Percentiles rank a stretch among this genome's conserved stretches.
Evolutionary conservation across 2,329 filamentous ascomycete species (phyloP).

Genomic region (Diaporthe capsici): DNA sequence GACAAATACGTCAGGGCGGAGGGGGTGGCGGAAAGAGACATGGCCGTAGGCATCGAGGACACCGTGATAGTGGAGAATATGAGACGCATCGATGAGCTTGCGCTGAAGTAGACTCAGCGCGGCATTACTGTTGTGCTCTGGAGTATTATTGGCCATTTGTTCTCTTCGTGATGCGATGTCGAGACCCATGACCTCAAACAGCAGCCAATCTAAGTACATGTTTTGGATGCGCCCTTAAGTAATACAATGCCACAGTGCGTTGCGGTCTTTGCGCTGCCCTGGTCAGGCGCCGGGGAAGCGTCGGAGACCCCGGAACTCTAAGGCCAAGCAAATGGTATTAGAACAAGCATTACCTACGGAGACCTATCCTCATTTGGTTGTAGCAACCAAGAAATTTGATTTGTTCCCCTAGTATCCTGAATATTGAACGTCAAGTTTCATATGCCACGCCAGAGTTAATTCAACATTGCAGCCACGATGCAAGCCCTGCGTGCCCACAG

Average conservation of each 20-base stretch:
- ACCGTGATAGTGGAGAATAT: too few species aligned
- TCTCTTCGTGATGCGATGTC: not conserved
- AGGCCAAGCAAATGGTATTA: not conserved
- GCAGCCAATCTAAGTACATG: not conserved
- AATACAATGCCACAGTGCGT: not conserved
- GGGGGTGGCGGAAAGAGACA: too few species aligned
- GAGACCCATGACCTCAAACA: not conserved
- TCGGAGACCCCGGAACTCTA: not conserved
- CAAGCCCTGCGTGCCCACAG: slow-evolving; percentile 27
- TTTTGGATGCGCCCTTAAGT: not conserved
- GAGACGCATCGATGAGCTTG: too few species aligned
- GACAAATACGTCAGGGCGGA: too few species aligned
- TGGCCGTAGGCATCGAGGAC: too few species aligned
- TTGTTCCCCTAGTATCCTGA: not conserved
- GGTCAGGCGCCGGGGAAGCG: not conserved
- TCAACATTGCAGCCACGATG: not conserved
- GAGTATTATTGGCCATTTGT: too few species aligned
- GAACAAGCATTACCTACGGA: not conserved
- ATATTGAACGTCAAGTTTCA: not conserved
- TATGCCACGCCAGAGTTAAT: not conserved
- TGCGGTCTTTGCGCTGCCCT: not conserved
- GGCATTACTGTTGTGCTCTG: too few species aligned
- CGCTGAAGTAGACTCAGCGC: too few species aligned
- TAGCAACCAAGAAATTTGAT: not conserved
- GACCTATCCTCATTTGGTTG: not conserved